phyloP scores from a whole-genome alignment of 345 rosid species.

The Garcia nutans region DNA sequence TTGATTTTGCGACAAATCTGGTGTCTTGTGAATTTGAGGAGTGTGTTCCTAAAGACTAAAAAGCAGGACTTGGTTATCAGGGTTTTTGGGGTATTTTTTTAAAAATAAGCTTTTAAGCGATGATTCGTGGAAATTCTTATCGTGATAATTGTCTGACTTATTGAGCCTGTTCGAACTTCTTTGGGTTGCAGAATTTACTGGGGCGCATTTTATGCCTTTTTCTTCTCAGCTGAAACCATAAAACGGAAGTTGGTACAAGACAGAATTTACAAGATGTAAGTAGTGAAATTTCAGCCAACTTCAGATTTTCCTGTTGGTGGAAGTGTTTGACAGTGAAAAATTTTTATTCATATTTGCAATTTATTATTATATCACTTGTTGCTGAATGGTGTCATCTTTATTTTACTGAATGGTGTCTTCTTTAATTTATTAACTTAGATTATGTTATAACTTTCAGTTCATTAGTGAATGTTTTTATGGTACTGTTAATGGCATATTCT shows the following conservation, averaged over 20 bases:
- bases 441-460: not conserved
- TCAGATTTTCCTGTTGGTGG: not conserved
- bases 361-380: not conserved
- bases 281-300: not conserved
- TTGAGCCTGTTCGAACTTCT: not conserved
- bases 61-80: not conserved
- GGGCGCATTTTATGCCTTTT: slow-evolving; percentile 11
- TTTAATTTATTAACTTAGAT: not conserved
- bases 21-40: not conserved
- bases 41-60: not conserved
- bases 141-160: not conserved
- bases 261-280: slow-evolving; percentile 31
- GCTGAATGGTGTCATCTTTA: no score
- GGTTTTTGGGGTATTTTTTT: not conserved
- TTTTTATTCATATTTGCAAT: not conserved
- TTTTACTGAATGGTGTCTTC: not conserved
- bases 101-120: not conserved
- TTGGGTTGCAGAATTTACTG: slow-evolving; percentile 14
- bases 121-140: not conserved
- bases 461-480: not conserved
- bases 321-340: not conserved
- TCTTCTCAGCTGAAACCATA: slow-evolving; percentile 4
- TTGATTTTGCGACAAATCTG: not conserved
- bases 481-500: not conserved
- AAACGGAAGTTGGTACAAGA: slow-evolving; percentile 25